phyloP scores from a whole-genome alignment of 805 yeast species.

The Ogataea glucozyma region DNA sequence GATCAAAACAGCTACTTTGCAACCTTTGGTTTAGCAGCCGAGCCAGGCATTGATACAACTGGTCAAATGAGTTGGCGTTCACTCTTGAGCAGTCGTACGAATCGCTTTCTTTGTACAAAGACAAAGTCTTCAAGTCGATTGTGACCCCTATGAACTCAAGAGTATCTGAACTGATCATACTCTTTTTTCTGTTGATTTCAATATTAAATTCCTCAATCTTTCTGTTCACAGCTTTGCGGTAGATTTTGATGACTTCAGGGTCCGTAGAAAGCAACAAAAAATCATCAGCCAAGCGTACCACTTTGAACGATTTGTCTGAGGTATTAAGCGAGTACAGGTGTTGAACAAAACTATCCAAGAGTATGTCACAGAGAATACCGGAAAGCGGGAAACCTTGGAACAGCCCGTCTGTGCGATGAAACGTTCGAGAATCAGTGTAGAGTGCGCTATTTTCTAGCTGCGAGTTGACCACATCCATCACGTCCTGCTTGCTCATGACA shows the following conservation, averaged over 20 bases:
- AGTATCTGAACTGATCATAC: slow-evolving; percentile 23
- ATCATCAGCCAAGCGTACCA: slow-evolving; percentile 81
- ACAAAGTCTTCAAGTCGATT: slow-evolving; percentile 36
- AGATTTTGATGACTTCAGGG: slow-evolving; percentile 30
- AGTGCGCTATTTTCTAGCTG: slow-evolving; percentile 58
- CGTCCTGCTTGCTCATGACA: slow-evolving; percentile 41
- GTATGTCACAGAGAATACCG: slow-evolving; percentile 68
- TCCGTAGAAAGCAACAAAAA: slow-evolving; percentile 67
- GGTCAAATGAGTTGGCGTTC: slow-evolving; percentile 15
- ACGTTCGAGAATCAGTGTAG: slow-evolving; percentile 38
- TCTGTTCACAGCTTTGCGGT: slow-evolving; percentile 31
- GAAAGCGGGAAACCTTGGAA: slow-evolving; percentile 87
- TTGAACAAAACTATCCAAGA: slow-evolving; percentile 62
- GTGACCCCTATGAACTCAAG: slow-evolving; percentile 46
- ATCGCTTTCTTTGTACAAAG: slow-evolving; percentile 38
- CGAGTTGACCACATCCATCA: slow-evolving; percentile 45
- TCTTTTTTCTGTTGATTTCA: slow-evolving; percentile 42
- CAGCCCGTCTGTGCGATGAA: slow-evolving; percentile 63
- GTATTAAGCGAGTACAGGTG: slow-evolving; percentile 27
- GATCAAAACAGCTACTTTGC: slow-evolving; percentile 31
- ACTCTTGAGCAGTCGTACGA: slow-evolving; percentile 17
- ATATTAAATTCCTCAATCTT: slow-evolving; percentile 48
- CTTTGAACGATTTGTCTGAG: slow-evolving; percentile 25
- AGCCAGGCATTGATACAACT: slow-evolving; percentile 28
- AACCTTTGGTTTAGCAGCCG: slow-evolving; percentile 36